Evolutionary conservation across 2,329 filamentous ascomycete species (phyloP).

Genomic region (Aspergillus oerlinghausenensis): DNA sequence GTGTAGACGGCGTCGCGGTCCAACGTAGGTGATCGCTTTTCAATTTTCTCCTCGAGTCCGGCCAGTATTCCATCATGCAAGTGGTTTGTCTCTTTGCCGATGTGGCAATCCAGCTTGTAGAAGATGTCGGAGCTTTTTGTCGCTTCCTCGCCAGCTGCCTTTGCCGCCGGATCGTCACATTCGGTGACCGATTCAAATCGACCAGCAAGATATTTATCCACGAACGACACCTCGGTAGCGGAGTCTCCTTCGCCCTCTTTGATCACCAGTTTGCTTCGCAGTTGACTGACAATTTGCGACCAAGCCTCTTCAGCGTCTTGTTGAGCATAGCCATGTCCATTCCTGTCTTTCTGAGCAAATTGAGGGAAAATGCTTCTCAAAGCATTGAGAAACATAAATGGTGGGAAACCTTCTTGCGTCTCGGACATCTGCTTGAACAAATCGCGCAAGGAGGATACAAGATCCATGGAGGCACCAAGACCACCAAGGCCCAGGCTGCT

Average conservation of each 20-base stretch:
- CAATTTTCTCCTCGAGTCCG: conserved; percentile 79
- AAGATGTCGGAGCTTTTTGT: conserved; percentile 68
- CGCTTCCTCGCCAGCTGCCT: conserved; percentile 67
- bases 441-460: conserved; percentile 72
- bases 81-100: conserved; percentile 81
- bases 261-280: conserved; percentile 71
- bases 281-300: conserved; percentile 85
- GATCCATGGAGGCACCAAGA: conserved; percentile 59
- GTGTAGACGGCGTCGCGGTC: conserved; percentile 79
- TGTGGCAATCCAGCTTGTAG: conserved; percentile 94
- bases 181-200: conserved; percentile 72
- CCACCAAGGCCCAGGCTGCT: conserved; percentile 55
- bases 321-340: conserved; percentile 83
- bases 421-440: conserved; percentile 86
- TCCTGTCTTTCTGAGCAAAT: conserved; percentile 83
- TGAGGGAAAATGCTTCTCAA: conserved; percentile 80
- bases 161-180: conserved; percentile 77
- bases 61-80: conserved; percentile 81
- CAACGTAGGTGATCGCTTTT: conserved; percentile 78
- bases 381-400: conserved; percentile 74
- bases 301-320: conserved; percentile 98
- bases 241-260: conserved; percentile 46
- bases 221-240: conserved; percentile 61
- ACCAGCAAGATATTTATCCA: conserved; percentile 87
- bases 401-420: conserved; percentile 82